Conservation (phyloP, 1,284 basidiomycete genomes). For the Tilletia horrida region DNA sequence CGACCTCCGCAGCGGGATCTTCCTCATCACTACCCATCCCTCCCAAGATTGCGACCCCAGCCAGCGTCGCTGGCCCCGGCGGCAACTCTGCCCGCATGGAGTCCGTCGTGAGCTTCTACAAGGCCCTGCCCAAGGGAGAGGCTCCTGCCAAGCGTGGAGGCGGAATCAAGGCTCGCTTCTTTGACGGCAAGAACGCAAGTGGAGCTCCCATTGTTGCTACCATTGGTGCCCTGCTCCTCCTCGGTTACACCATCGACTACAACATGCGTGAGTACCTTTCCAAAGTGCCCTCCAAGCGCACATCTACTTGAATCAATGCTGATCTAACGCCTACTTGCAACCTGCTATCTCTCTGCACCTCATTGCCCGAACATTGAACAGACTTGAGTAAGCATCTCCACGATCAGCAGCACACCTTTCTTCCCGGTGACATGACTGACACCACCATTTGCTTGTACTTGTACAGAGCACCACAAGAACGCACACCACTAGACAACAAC, state of each 20-base stretch:
- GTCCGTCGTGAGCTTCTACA: slow-evolving; percentile 88
- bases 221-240: slow-evolving; percentile 71
- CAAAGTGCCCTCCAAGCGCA: not conserved
- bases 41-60: slow-evolving; percentile 89
- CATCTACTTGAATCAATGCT: not conserved
- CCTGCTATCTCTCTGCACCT: no score
- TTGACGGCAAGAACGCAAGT: slow-evolving; percentile 79
- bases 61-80: slow-evolving; percentile 73
- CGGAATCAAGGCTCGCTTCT: slow-evolving; percentile 71
- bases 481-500: slow-evolving; percentile 29
- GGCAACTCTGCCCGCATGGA: slow-evolving; percentile 71
- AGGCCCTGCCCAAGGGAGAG: slow-evolving; percentile 72
- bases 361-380: slow-evolving; percentile 18
- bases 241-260: slow-evolving; percentile 63
- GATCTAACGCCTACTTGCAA: no score
- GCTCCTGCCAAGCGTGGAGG: slow-evolving; percentile 67
- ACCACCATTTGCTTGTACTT: not conserved
- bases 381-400: slow-evolving; percentile 36
- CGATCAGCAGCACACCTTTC: not conserved
- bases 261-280: slow-evolving; percentile 17
- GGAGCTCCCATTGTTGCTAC: slow-evolving; percentile 70
- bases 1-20: not conserved
- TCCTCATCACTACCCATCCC: slow-evolving; percentile 66
- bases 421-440: not conserved
- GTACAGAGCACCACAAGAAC: slow-evolving; percentile 39